Evolutionary conservation across 225 moss, liverwort and hornwort species (phyloP), one percentile per base, ranked within the genome.

Genomic region (Neckera pumila): DNA sequence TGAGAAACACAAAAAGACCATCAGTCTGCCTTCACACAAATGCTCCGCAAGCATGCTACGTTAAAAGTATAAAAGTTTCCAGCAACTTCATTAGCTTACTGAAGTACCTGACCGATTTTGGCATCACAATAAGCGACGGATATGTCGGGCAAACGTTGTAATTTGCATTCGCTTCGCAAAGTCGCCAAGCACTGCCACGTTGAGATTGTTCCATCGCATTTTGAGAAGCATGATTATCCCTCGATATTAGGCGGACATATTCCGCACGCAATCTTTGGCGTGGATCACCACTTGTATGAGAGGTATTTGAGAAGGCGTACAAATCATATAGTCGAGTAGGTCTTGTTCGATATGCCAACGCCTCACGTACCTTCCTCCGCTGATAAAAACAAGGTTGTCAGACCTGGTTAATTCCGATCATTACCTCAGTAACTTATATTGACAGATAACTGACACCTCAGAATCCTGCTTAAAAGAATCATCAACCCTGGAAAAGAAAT

Each of bases 61-160:
- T 18, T 33, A 34, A 38, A 85, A 34, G 60, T 38, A 64, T 51
- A 60, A 56, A 84, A 67, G 38, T 40, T 86, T 83, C 77, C 47
- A 89, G 84, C 43, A 83, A 71, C 60, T 40, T 40, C 79, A 57
- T 20, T 43, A 70, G 59, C 77, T 63, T 60, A 70, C 81, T 79
- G 26, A 78, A 79, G 87, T 95, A 99, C 98, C 98, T 97, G 93
- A 99, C 89, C 84, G 95, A 93, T 59, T 87, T 88, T 79, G 98
- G 97, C 93, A 99, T 94, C 91, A 99, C 94, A 88, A 96, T 87
- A 66, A 95, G 94, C 83, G 98, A 96, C 78, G 98, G 97, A 93
- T 99, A 99, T 57, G 96, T 99, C 85, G 96, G 89, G 89, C 94
- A 95, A 80, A 97, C 89, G 64, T 76, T 87, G 87, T 99, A 99